Evolutionary conservation across 2,329 filamentous ascomycete species (phyloP).

Genomic region (Hypoxylon sp.): DNA sequence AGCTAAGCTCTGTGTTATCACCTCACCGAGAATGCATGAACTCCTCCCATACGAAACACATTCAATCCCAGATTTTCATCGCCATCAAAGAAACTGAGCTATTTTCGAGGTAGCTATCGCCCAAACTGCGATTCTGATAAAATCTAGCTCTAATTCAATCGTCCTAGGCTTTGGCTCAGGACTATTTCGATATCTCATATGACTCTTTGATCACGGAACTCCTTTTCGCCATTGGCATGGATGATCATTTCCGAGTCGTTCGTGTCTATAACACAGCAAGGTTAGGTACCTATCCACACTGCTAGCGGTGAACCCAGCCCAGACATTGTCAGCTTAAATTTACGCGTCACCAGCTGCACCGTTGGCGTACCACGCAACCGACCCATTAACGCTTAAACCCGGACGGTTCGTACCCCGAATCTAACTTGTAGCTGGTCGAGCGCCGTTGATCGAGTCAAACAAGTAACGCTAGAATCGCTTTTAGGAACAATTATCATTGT

Average conservation of each 20-base stretch:
- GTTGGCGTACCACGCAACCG: conserved; percentile 59
- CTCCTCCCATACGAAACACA: neutral
- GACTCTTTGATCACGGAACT: neutral
- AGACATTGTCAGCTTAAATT: conserved; percentile 64
- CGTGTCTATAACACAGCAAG: neutral
- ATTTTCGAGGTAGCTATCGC: neutral
- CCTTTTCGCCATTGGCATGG: neutral
- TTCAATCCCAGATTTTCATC: neutral
- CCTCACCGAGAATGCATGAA: neutral
- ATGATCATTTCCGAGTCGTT: neutral
- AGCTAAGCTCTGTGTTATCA: conserved; percentile 53
- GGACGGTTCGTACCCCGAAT: conserved; percentile 66
- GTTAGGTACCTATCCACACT: conserved; percentile 62
- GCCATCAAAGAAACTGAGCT: neutral
- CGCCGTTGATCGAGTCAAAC: conserved; percentile 50
- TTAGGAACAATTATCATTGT: conserved; percentile 15
- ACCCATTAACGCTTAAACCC: conserved; percentile 59
- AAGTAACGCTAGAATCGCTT: conserved; percentile 20
- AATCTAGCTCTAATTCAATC: conserved; percentile 53
- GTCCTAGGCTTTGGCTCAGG: neutral
- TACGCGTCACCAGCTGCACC: conserved; percentile 62
- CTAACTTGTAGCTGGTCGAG: conserved; percentile 53
- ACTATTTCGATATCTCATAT: neutral
- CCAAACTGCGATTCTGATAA: neutral
- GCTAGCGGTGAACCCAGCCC: conserved; percentile 60